Conservation (phyloP, 768 basidiomycete genomes). For the Fomitopsis serialis region DNA sequence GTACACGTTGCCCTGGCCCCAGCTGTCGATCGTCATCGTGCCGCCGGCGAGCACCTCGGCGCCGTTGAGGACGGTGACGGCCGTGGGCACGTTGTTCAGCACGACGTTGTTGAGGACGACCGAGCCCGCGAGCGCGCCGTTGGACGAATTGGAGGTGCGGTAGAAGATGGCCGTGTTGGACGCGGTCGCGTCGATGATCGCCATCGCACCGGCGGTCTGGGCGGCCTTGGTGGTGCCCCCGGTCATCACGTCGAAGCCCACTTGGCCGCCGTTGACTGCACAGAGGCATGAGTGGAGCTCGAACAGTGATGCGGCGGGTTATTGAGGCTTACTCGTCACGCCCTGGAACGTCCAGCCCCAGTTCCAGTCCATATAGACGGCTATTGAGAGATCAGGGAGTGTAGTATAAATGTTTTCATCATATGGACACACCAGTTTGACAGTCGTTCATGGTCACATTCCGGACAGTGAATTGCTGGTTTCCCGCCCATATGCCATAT, state of each 20-base stretch:
- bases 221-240: slow-evolving; percentile 36
- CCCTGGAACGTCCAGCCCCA: slow-evolving; percentile 55
- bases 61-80: slow-evolving; percentile 53
- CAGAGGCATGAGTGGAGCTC: no score
- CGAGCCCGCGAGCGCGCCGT: slow-evolving; percentile 46
- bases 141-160: slow-evolving; percentile 43
- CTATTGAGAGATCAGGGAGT: slow-evolving; percentile 11
- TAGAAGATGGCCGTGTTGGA: slow-evolving; percentile 59
- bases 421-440: slow-evolving; percentile 31
- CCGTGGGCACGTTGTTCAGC: slow-evolving; percentile 54
- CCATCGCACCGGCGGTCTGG: slow-evolving; percentile 52
- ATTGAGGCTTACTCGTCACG: slow-evolving; percentile 33
- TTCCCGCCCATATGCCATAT: slow-evolving; percentile 72
- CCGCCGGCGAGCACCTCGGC: slow-evolving; percentile 55
- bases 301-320: background rate
- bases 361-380: slow-evolving; percentile 31
- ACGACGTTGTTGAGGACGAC: slow-evolving; percentile 61
- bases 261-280: slow-evolving; percentile 30
- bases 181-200: slow-evolving; percentile 60
- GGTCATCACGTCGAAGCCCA: slow-evolving; percentile 54
- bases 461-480: slow-evolving; percentile 78
- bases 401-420: no score
- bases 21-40: slow-evolving; percentile 53
- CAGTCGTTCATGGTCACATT: slow-evolving; percentile 54
- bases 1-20: slow-evolving; percentile 78